Conservation (phyloP, 2,329 filamentous ascomycete genomes). For the Fusarium hostae region DNA sequence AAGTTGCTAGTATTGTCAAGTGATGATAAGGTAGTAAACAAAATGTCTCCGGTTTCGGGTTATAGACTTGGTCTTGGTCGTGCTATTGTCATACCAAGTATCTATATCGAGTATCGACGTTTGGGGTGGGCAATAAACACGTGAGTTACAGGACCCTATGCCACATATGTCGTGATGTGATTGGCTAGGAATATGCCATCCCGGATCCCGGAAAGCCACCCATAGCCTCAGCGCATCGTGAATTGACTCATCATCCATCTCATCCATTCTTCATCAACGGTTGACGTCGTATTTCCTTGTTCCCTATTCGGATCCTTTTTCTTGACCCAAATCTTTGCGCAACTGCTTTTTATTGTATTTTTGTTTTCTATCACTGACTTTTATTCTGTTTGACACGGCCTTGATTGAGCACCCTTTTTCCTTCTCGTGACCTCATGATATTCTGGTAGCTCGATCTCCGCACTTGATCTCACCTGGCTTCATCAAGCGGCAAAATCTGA, state of each 20-base stretch:
- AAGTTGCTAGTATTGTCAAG: neutral
- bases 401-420: neutral
- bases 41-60: too few species aligned
- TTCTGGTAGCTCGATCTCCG: slow-evolving; percentile 23
- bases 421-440: slow-evolving; percentile 1
- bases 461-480: slow-evolving; percentile 19
- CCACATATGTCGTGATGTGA: neutral
- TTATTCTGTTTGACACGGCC: neutral
- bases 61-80: neutral
- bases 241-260: slow-evolving; percentile 31
- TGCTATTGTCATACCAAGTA: neutral
- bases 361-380: neutral
- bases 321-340: slow-evolving; percentile 4
- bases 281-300: slow-evolving; percentile 12
- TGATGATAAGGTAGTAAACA: neutral
- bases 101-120: neutral
- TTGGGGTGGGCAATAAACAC: slow-evolving; percentile 6
- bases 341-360: neutral
- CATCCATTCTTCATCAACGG: neutral
- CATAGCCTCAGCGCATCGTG: slow-evolving; percentile 17
- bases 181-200: slow-evolving; percentile 28
- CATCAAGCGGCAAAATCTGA: slow-evolving; percentile 27
- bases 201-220: slow-evolving; percentile 5
- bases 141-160: neutral
- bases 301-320: neutral